Evolutionary conservation across 306 rosid genomes (phyloP), one percentile per base, ranked within the genome.

Genomic region (Quercus berberidifolia): DNA sequence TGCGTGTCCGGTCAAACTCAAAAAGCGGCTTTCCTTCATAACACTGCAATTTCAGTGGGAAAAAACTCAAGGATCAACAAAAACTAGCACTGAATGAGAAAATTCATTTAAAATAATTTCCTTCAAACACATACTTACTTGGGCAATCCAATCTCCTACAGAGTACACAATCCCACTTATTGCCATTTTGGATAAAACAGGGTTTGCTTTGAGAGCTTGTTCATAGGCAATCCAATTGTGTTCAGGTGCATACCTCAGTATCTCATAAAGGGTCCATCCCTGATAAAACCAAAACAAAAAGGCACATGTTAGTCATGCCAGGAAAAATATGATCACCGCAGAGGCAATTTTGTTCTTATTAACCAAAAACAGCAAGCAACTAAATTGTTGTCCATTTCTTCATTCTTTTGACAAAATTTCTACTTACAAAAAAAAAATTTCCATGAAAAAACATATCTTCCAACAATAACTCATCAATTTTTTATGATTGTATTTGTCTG

Each of bases 191-290:
- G 99, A 90, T 65, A 92, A 86, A 80, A 95, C 98, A 1, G 98
- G 98, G 73, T 95, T 92, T 77, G 86, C 78, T 78, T 88, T 85
- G 79, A 95, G 89, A 83, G 98, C 91, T 89, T 95, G 88, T 83
- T 95, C 98, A 79, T 92, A 92, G 54, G 99, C 98, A 88, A 79
- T 79, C 99, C 99, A 95, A 80, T 95, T 95, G 92, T 95, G 99
- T 69, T 91, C 97, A 6, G 99, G 99, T 74, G 80, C 97, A 89
- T 95, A 95, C 80, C 89, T 88, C n/a, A 95, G 83, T 38, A 95
- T 87, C 89, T 92, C 99, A 83, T 89, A 92, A 81, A 95, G 81
- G 75, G 99, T 95, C 98, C 99, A 95, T 69, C 98, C 98, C 98
- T 95, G 90, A 83, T 81, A 74, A 72, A 78, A n/a, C 73, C 43